These are phyloP conservation scores for Colletotrichum tropicale DNA, from an alignment of 2,329 filamentous ascomycete genomes.

Conservation along the genomic window DNA sequence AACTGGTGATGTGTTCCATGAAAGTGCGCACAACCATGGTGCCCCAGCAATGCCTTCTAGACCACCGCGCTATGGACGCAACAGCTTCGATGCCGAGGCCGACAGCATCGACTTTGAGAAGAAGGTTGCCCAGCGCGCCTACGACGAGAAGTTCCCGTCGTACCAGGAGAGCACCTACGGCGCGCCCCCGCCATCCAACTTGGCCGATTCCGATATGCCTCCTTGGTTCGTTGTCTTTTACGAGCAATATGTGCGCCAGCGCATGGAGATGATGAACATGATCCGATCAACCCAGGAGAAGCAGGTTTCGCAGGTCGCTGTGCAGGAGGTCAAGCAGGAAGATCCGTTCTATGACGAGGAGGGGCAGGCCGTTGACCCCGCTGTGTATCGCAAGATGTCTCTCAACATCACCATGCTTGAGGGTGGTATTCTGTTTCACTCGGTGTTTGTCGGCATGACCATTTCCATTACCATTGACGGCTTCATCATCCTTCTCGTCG, in stretches of 20 bases:
- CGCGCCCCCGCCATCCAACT: slow-evolving; percentile 26
- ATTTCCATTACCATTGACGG: slow-evolving; percentile 71
- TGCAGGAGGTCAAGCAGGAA: slow-evolving; percentile 27
- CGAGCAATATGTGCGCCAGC: slow-evolving; percentile 66
- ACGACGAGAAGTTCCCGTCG: slow-evolving; percentile 35
- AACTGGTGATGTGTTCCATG: slow-evolving; percentile 47
- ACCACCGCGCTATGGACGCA: slow-evolving; percentile 31
- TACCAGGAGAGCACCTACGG: slow-evolving; percentile 25
- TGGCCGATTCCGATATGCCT: slow-evolving; percentile 55
- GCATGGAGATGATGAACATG: slow-evolving; percentile 62
- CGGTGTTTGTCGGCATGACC: slow-evolving; percentile 77
- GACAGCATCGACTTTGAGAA: slow-evolving; percentile 40
- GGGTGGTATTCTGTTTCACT: slow-evolving; percentile 80
- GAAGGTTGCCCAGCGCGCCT: slow-evolving; percentile 42
- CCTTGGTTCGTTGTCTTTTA: slow-evolving; percentile 68
- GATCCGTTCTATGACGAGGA: slow-evolving; percentile 47
- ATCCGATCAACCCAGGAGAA: slow-evolving; percentile 42
- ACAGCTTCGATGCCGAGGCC: slow-evolving; percentile 38
- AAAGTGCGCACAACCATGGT: slow-evolving; percentile 1
- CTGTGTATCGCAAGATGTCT: slow-evolving; percentile 64
- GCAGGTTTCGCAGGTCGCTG: slow-evolving; percentile 35
- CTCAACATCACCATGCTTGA: slow-evolving; percentile 78
- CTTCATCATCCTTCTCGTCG: slow-evolving; percentile 69
- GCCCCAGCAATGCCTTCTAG: slow-evolving; percentile 31
- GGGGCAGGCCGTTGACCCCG: slow-evolving; percentile 46